Base-by-base conservation (phyloP, 1,284 basidiomycete genomes). In the Microbotryomycetes sp. region DNA sequence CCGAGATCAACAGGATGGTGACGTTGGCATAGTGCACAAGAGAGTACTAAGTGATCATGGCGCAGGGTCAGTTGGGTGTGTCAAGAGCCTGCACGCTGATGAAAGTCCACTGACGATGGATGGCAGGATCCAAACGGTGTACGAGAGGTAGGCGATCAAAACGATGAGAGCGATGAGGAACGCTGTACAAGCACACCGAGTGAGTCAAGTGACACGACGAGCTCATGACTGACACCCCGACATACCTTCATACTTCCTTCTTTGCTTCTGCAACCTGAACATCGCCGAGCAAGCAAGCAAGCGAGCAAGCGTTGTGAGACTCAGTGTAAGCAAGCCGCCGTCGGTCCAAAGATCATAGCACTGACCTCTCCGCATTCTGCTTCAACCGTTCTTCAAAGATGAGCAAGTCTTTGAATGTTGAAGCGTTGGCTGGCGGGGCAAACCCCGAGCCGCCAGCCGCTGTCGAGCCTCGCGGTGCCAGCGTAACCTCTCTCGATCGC, bases 331-430 rank as follows among this genome's bases (percentile, higher is more conserved):
- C 52, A n/a, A 26, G 52, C n/a, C 2, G 25, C 16, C 16, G 12
- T 5, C 22, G 6, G 26, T 28, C 19, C 4, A n/a, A 42, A 30
- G 19, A 3, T 2, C 6, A 14, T 4, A 28, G 29, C 14, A 6
- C 53, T 6, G 6, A 58, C 62, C 70, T 25, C 53, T 66, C 83
- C 3, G 91, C 91, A 75, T 90, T 97, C 55, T 88, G 88, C 78
- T 97, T 97, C 58, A 98, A 83, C 19, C 96, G 82, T 76, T 98
- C 93, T 77, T 98, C 94, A 68, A 98, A 97, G 55, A 92, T 80
- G 45, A 97, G 82, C 29, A 98, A 79, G 75, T 98, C 94, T 51
- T 88, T 82, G 75, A 89, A 92, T 0, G 90, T 92, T 19, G 22
- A 53, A 9, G 36, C 36, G 36, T 19, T 42, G 36, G 36, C 36